Conservation (phyloP, 371 early-diverging fungal species). For the Rhizopus sp. region DNA sequence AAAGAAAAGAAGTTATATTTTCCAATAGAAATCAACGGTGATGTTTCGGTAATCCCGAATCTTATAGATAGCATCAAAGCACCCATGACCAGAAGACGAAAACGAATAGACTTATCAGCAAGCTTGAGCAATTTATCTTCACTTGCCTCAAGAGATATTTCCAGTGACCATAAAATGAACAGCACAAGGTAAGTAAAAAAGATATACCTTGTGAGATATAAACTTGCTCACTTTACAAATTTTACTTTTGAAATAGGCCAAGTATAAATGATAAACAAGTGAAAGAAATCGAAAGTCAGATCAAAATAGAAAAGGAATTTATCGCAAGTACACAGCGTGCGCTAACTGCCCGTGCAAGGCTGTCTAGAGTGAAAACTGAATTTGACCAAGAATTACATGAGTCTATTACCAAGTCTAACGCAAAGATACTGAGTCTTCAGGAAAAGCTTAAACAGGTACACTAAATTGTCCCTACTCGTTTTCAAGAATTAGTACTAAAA, state of each 20-base stretch:
- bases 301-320: constrained; percentile 18
- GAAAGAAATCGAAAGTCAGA: constrained; percentile 3
- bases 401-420: not conserved
- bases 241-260: not conserved
- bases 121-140: not conserved
- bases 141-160: not conserved
- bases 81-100: not conserved
- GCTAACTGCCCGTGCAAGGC: constrained; percentile 10
- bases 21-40: not conserved
- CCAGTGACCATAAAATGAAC: not conserved
- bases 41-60: not conserved
- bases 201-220: not conserved
- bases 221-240: not conserved
- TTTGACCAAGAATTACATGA: constrained; percentile 15
- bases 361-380: constrained; percentile 3
- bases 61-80: not conserved
- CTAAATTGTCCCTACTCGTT: no score
- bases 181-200: not conserved
- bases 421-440: no score
- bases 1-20: not conserved
- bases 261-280: not conserved
- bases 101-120: not conserved
- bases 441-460: no score
- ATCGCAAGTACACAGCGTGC: constrained; percentile 21
- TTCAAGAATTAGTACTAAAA: no score